A percentile compares a stretch with the other conserved stretches of the same genome.
These are phyloP conservation scores for Aureobasidium musti DNA, from an alignment of 2,329 filamentous ascomycete genomes.

Conservation along the genomic window DNA sequence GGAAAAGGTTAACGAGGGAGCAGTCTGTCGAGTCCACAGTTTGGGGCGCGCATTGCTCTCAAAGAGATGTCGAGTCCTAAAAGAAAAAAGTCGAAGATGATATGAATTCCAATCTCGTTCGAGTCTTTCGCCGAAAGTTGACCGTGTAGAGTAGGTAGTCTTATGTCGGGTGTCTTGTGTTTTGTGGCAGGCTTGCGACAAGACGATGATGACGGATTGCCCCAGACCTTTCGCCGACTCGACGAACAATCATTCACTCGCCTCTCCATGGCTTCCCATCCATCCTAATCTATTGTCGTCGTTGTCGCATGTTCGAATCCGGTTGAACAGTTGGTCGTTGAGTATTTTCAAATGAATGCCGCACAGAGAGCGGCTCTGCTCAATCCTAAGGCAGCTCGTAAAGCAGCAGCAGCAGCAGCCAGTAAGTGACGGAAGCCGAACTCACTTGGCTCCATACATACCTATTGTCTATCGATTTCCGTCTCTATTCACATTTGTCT, in stretches of 20 bases:
- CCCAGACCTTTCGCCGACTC: background rate
- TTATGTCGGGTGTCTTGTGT: background rate
- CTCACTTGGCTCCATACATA: background rate
- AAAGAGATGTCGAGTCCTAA: too few relatives aligned
- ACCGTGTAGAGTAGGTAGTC: too few relatives aligned
- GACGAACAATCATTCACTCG: background rate
- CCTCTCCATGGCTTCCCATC: background rate
- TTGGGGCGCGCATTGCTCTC: too few relatives aligned
- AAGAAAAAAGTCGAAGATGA: too few relatives aligned
- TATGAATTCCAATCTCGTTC: too few relatives aligned
- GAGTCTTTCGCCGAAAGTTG: too few relatives aligned
- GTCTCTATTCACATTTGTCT: background rate
- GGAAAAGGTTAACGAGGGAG: too few relatives aligned
- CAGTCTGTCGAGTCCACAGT: too few relatives aligned
- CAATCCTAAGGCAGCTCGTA: conserved; percentile 39
- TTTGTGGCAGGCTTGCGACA: background rate
- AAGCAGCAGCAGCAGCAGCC: conserved; percentile 12
- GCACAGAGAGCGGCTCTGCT: conserved; percentile 37
- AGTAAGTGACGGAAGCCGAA: background rate
- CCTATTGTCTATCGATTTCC: background rate
- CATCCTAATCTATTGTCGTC: too few relatives aligned
- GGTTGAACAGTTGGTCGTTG: background rate
- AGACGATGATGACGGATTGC: background rate
- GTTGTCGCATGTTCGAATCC: background rate
- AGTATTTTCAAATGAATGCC: conserved; percentile 25